Conservation (phyloP, 139 green algal genomes). For the Edaphochlamys debaryana region DNA sequence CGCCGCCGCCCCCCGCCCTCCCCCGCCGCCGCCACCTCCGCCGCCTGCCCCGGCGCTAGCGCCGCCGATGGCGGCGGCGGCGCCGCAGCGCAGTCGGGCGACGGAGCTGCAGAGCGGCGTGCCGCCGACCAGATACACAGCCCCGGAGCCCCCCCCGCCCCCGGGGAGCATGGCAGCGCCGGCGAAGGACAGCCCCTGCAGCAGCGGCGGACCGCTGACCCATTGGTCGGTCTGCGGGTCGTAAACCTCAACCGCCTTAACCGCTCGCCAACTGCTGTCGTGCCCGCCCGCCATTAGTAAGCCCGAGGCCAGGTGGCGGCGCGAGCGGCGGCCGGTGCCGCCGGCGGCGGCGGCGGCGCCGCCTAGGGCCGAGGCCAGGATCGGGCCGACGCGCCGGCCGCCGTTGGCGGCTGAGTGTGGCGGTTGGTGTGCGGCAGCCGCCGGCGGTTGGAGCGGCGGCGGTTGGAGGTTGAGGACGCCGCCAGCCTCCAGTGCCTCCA, state of each 20-base stretch:
- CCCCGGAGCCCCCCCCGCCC: constrained; percentile 13
- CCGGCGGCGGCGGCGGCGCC: too few relatives aligned
- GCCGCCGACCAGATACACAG: constrained; percentile 41
- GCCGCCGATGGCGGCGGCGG: not conserved
- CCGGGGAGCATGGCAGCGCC: constrained; percentile 22
- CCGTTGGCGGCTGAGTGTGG: too few relatives aligned
- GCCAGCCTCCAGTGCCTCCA: not conserved
- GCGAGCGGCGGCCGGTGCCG: constrained; percentile 14
- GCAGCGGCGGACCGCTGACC: constrained; percentile 54
- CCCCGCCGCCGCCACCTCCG: too few relatives aligned
- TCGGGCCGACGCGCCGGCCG: too few relatives aligned
- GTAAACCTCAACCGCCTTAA: constrained; percentile 70
- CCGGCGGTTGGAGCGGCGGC: too few relatives aligned
- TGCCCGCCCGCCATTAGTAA: constrained; percentile 49
- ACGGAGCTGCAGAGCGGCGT: constrained; percentile 52
- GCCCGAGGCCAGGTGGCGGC: constrained; percentile 21
- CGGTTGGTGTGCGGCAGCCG: too few relatives aligned
- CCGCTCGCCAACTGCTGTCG: constrained; percentile 50
- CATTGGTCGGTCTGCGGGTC: constrained; percentile 59
- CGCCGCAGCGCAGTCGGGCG: constrained; percentile 28
- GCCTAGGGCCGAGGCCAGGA: too few relatives aligned
- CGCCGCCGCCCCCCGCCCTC: too few relatives aligned
- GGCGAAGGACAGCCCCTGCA: constrained; percentile 58
- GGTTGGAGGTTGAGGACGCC: too few relatives aligned
- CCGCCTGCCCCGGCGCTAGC: constrained; percentile 29